Percentiles rank a stretch among this genome's conserved stretches.
phyloP scores from a whole-genome alignment of 768 basidiomycete genomes.

The Termitomyces sp. region DNA sequence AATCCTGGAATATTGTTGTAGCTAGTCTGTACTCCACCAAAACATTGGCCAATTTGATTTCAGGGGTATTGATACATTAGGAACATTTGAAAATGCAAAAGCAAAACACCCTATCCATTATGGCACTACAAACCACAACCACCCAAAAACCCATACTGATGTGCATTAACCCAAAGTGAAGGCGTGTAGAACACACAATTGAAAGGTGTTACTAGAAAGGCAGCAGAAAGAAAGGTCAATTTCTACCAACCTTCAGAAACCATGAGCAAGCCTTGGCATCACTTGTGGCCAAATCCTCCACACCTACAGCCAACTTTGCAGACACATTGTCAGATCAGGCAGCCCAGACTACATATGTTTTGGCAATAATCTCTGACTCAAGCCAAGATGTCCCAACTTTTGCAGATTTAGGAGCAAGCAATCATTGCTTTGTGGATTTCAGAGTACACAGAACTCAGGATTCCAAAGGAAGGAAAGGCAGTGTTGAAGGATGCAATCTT shows the following conservation, averaged over 20 bases:
- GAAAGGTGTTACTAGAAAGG: not conserved
- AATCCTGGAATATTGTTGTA: not conserved
- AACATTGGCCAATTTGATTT: not conserved
- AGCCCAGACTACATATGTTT: not conserved
- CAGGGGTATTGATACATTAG: not conserved
- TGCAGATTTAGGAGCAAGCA: too few relatives aligned
- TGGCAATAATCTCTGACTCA: not conserved
- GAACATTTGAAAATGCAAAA: not conserved
- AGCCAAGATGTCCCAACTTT: too few relatives aligned
- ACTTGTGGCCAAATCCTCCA: not conserved
- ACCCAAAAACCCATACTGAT: not conserved
- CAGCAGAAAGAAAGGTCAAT: not conserved
- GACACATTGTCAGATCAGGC: not conserved
- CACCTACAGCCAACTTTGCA: not conserved
- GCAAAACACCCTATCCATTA: not conserved
- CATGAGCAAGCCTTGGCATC: not conserved
- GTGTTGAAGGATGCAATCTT: not conserved
- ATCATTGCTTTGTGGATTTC: too few relatives aligned
- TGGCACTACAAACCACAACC: not conserved
- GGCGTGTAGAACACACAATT: not conserved
- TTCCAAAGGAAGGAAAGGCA: not conserved
- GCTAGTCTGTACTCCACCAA: not conserved
- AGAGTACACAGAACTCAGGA: too few relatives aligned
- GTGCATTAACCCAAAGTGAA: not conserved
- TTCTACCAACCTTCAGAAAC: not conserved